Conservation (phyloP, 768 basidiomycete species). For the Hygrocybe coccinea region DNA sequence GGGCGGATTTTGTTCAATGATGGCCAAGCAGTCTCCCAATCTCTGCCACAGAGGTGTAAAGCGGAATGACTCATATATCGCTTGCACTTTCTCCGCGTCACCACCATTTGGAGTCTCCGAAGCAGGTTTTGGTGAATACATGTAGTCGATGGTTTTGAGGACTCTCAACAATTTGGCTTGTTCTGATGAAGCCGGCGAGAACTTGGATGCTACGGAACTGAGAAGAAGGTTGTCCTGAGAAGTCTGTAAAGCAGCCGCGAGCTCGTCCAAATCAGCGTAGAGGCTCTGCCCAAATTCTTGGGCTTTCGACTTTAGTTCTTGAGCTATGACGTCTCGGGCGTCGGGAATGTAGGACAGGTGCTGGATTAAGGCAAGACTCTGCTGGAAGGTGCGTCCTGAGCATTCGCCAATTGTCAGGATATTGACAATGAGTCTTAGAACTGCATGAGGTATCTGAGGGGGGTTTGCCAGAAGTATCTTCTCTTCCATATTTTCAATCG, state of each 20-base stretch:
- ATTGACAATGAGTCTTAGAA: slow-evolving; percentile 91
- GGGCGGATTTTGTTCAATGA: slow-evolving; percentile 75
- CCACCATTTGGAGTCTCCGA: slow-evolving; percentile 33
- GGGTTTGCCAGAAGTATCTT: slow-evolving; percentile 59
- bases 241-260: slow-evolving; percentile 57
- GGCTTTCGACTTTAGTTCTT: slow-evolving; percentile 80
- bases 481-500: slow-evolving; percentile 40
- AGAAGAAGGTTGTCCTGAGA: slow-evolving; percentile 53
- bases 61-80: slow-evolving; percentile 87
- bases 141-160: slow-evolving; percentile 96
- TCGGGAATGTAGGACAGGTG: slow-evolving; percentile 86
- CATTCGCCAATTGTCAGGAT: slow-evolving; percentile 97
- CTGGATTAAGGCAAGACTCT: slow-evolving; percentile 87
- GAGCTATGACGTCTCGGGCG: slow-evolving; percentile 82
- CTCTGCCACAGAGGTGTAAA: slow-evolving; percentile 86
- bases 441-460: slow-evolving; percentile 78
- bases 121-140: slow-evolving; percentile 65
- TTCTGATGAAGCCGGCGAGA: slow-evolving; percentile 88
- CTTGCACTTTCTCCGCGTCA: slow-evolving; percentile 77
- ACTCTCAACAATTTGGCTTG: slow-evolving; percentile 96
- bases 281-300: slow-evolving; percentile 82
- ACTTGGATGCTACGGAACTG: slow-evolving; percentile 74
- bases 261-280: slow-evolving; percentile 70
- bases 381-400: slow-evolving; percentile 92
- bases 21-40: slow-evolving; percentile 81